Base-by-base conservation (phyloP, 108 stramenopile species). In the Stephanodiscus minutulus region DNA sequence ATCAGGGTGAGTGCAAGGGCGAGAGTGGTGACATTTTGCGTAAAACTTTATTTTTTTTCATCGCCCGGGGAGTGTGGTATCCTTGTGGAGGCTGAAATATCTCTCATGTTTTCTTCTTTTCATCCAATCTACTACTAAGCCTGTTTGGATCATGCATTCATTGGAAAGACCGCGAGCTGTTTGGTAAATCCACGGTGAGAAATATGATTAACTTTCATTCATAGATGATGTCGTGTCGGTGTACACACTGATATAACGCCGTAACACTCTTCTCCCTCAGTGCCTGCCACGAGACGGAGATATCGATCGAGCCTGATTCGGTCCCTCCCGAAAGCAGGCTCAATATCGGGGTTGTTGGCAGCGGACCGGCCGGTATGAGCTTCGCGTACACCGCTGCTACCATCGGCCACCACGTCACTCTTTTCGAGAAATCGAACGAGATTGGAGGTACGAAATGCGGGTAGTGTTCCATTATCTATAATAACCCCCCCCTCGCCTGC, bases 121-220 rank as follows among this genome's bases (percentile, higher is more conserved):
- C 35, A 7, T 44, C 43, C 43, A 44, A 15, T 44, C 43, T 44
- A n/a, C n/a, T n/a, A n/a, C 15, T 4, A 33, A 56, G 98, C 98
- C 7, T 99, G 98, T 82, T 81, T 99, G 52, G 98, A 99, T 86
- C 98, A 99, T 82, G 96, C 92, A 69, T 99, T 99, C 84, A 82
- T 95, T 64, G 95, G 87, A 21, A 96, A 96, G 77, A 94, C 90
- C 28, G 97, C 97, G 15, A 90, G 88, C 33, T 99, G 98, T 73
- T 85, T 99, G 39, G 98, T 99, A 55, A 99, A 99, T 76, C 98
- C 98, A 7, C 73, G 68, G 74, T 74, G 17, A 60, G 59, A 35
- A 29, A 6, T 39, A 3, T n/a, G n/a, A n/a, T 35, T 56, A 33
- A 33, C 31, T 4, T 5, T 5, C 31, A 33, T 33, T 2, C n/a